A percentile compares a stretch with the other conserved stretches of the same genome.
These are phyloP conservation scores for Wickerhamomyces rabaulensis DNA, from an alignment of 805 yeast species.

Conservation along the genomic window DNA sequence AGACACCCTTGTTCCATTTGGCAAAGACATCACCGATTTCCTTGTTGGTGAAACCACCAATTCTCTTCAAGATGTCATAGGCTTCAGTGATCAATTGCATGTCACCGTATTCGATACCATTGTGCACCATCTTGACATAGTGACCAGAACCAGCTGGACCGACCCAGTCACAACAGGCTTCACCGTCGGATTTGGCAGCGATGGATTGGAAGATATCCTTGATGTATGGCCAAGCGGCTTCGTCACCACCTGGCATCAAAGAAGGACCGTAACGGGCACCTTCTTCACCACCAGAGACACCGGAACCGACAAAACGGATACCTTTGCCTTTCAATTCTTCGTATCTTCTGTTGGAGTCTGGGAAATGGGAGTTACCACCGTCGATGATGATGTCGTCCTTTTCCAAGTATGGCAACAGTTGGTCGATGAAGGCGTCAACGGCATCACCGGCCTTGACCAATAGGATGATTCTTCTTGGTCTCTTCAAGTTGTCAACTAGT, in stretches of 20 bases:
- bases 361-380: slow-evolving; percentile 99
- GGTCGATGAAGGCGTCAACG: slow-evolving; percentile 86
- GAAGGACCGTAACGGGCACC: slow-evolving; percentile 99
- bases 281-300: slow-evolving; percentile 99
- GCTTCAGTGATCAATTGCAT: slow-evolving; percentile 99
- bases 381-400: slow-evolving; percentile 97
- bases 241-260: slow-evolving; percentile 98
- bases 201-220: slow-evolving; percentile 95
- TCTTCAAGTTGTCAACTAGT: slow-evolving; percentile 81
- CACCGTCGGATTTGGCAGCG: slow-evolving; percentile 95
- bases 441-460: slow-evolving; percentile 96
- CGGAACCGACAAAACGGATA: slow-evolving; percentile 91
- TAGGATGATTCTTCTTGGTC: slow-evolving; percentile 92
- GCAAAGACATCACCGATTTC: slow-evolving; percentile 92
- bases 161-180: slow-evolving; percentile 99
- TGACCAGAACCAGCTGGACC: slow-evolving; percentile 99
- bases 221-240: slow-evolving; percentile 98
- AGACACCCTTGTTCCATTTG: slow-evolving; percentile 95
- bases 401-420: slow-evolving; percentile 86
- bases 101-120: slow-evolving; percentile 99
- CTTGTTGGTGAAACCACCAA: slow-evolving; percentile 82
- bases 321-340: slow-evolving; percentile 85
- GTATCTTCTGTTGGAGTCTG: slow-evolving; percentile 96
- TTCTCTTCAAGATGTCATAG: slow-evolving; percentile 91
- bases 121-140: slow-evolving; percentile 99